These are phyloP conservation scores for Typha latifolia DNA, from an alignment of 176 grass and related monocot genomes.

Conservation along the genomic window DNA sequence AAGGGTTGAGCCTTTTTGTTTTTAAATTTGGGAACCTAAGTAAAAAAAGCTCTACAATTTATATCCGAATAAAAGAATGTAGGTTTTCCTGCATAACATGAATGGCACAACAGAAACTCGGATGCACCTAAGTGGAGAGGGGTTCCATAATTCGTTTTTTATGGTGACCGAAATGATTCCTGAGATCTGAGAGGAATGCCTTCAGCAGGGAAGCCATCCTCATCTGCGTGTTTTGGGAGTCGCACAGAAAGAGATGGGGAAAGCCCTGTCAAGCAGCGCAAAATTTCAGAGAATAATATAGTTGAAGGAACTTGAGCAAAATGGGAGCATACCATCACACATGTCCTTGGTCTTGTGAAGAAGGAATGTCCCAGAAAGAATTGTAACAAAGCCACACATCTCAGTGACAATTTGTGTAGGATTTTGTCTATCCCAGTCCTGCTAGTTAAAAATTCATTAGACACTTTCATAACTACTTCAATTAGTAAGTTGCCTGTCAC, in stretches of 20 bases:
- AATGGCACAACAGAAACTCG: not conserved
- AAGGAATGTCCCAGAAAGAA: conserved; percentile 73
- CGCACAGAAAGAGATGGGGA: conserved; percentile 25
- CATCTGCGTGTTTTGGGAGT: conserved; percentile 32
- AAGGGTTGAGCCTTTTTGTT: not conserved
- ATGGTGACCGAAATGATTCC: conserved; percentile 37
- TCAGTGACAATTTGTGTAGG: conserved; percentile 73
- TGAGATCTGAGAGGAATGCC: conserved; percentile 51
- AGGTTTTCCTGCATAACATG: not conserved
- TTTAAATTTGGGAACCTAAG: not conserved
- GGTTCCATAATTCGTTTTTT: not conserved
- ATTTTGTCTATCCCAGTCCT: conserved; percentile 82
- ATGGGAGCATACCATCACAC: conserved; percentile 31
- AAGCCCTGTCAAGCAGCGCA: conserved; percentile 11
- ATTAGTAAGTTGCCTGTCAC: not conserved
- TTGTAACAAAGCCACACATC: conserved; percentile 69
- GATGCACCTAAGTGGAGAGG: not conserved
- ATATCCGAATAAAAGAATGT: not conserved
- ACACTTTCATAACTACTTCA: not conserved
- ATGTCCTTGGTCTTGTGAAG: conserved; percentile 83
- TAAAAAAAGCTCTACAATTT: conserved; percentile 8
- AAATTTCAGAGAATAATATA: conserved; percentile 4
- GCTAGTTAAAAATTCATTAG: not conserved
- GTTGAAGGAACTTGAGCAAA: not conserved
- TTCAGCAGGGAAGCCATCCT: conserved; percentile 26